A percentile compares a stretch with the other conserved stretches of the same genome.
Conservation (phyloP, 1,284 basidiomycete genomes). For the Rhodotorula glutinis region DNA sequence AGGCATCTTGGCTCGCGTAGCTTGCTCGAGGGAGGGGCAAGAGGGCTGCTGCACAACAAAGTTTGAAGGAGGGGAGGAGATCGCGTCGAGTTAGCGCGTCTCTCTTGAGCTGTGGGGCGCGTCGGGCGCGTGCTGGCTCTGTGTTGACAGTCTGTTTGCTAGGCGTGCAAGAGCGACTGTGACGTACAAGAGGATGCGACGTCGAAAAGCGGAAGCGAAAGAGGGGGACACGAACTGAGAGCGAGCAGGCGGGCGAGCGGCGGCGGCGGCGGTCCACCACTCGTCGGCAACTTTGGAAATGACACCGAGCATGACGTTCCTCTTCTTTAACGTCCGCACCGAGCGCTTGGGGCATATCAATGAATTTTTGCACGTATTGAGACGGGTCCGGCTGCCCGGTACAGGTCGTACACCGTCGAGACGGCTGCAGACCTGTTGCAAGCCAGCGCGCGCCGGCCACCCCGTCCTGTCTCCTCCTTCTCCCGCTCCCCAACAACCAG, state of each 20-base stretch:
- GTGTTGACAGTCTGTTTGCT: not conserved
- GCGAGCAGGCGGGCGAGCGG: no score
- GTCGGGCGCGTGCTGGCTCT: not conserved
- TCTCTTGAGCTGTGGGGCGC: not conserved
- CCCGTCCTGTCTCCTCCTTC: not conserved
- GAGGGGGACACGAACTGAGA: not conserved
- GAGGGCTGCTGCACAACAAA: not conserved
- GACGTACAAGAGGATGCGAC: conserved; percentile 1
- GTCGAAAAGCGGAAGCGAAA: not conserved
- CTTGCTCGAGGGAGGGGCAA: not conserved
- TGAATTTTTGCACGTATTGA: not conserved
- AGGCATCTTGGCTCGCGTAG: conserved; percentile 13
- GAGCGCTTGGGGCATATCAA: not conserved
- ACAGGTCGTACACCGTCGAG: no score
- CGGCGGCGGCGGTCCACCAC: not conserved
- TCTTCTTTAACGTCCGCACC: not conserved
- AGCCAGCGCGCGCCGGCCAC: no score
- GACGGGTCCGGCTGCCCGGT: not conserved
- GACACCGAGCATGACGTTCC: no score
- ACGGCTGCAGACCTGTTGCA: no score
- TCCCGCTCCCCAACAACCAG: not conserved
- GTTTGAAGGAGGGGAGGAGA: not conserved
- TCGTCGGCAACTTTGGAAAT: no score
- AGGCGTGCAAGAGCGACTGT: not conserved
- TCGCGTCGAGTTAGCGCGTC: not conserved